Evolutionary conservation across 1,284 basidiomycete species (phyloP).

Genomic region (Agaricales sp.): DNA sequence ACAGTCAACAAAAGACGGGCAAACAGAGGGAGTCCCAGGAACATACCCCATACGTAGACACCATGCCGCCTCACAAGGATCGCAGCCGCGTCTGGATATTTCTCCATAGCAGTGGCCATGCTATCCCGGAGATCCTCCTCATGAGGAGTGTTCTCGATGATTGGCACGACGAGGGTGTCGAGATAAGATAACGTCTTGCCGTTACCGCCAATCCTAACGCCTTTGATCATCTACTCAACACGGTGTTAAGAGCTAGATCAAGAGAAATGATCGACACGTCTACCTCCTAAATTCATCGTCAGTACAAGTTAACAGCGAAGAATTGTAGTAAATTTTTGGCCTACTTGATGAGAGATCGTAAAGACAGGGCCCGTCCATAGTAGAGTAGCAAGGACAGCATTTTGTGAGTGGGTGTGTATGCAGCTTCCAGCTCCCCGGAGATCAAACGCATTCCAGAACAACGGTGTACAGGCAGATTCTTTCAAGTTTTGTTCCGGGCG

Average conservation of each 20-base stretch:
- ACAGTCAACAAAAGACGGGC: slow-evolving; percentile 3
- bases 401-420: slow-evolving; percentile 82
- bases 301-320: slow-evolving; percentile 3
- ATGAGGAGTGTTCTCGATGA: slow-evolving; percentile 82
- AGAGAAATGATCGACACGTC: background rate
- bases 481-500: slow-evolving; percentile 59
- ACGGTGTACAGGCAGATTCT: slow-evolving; percentile 76
- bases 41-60: slow-evolving; percentile 75
- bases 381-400: slow-evolving; percentile 79
- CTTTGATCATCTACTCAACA: slow-evolving; percentile 77
- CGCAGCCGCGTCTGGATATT: slow-evolving; percentile 70
- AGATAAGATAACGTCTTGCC: slow-evolving; percentile 68
- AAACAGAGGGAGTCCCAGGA: background rate
- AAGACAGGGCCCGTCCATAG: slow-evolving; percentile 64
- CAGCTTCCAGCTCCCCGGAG: slow-evolving; percentile 69
- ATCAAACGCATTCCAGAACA: slow-evolving; percentile 89
- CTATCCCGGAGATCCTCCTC: slow-evolving; percentile 81
- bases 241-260: slow-evolving; percentile 5
- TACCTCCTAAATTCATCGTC: slow-evolving; percentile 25
- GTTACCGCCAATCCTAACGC: slow-evolving; percentile 66
- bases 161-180: slow-evolving; percentile 78
- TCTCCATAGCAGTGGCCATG: slow-evolving; percentile 75
- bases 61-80: slow-evolving; percentile 78
- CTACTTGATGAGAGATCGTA: slow-evolving; percentile 69
- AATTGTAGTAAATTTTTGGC: slow-evolving; percentile 9